Conservation (phyloP, 75 land plant species). For the Picea sitchensis region DNA sequence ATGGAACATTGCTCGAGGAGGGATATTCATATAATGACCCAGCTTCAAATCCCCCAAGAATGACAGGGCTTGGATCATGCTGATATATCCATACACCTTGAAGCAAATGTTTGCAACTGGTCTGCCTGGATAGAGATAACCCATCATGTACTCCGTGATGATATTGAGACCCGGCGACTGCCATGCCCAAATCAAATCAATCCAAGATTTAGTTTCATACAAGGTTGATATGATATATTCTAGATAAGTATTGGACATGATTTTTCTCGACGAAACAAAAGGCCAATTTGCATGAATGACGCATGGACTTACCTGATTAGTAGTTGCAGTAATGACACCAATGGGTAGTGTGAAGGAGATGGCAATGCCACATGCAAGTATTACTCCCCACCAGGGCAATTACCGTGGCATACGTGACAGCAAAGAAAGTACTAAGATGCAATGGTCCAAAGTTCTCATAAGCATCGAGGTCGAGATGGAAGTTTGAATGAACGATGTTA, state of each 20-base stretch:
- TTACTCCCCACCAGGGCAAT: too few relatives aligned
- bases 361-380: slow-evolving; percentile 27
- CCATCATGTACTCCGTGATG: slow-evolving; percentile 33
- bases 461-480: slow-evolving; percentile 15
- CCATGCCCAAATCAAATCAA: too few relatives aligned
- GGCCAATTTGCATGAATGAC: background rate
- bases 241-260: too few relatives aligned
- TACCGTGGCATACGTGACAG: slow-evolving; percentile 21
- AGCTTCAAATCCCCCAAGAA: slow-evolving; percentile 39
- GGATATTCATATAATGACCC: slow-evolving; percentile 48
- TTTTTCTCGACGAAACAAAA: too few relatives aligned
- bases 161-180: slow-evolving; percentile 25
- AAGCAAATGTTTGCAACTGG: slow-evolving; percentile 36
- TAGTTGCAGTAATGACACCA: slow-evolving; percentile 35
- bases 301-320: slow-evolving; percentile 21
- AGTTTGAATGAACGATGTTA: slow-evolving; percentile 8
- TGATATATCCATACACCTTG: slow-evolving; percentile 37
- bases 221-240: too few relatives aligned
- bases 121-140: slow-evolving; percentile 29
- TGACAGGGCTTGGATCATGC: slow-evolving; percentile 33
- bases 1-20: slow-evolving; percentile 41
- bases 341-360: slow-evolving; percentile 27
- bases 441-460: slow-evolving; percentile 13
- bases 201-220: too few relatives aligned
- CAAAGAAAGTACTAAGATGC: slow-evolving; percentile 28